Evolutionary conservation across 192 early-diverging fungal genomes (phyloP).

Genomic region (Allomyces arbusculus): DNA sequence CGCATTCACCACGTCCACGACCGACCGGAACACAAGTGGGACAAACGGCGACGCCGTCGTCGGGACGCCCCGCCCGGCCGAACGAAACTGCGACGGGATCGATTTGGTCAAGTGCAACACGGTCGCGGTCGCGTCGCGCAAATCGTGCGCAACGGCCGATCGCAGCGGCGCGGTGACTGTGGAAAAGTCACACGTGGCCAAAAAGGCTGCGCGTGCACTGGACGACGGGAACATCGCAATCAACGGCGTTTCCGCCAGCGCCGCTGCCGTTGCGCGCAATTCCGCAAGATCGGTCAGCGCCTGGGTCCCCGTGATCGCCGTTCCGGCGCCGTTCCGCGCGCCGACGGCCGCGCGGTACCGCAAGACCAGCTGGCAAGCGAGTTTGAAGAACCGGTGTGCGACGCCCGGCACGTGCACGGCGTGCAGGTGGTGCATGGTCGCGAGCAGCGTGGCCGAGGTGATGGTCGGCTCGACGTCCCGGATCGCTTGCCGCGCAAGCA

Average conservation of each 20-base stretch:
- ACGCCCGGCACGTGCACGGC: background rate
- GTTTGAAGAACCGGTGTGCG: background rate
- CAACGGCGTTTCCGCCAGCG: background rate
- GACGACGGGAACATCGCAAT: too few relatives aligned
- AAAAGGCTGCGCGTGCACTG: background rate
- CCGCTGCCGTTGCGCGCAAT: background rate
- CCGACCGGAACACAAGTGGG: background rate
- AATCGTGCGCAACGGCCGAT: background rate
- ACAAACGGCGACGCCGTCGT: background rate
- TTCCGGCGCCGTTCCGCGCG: background rate
- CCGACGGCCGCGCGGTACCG: background rate
- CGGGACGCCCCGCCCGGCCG: background rate
- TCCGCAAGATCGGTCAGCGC: background rate
- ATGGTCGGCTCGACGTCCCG: background rate
- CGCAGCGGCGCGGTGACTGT: background rate
- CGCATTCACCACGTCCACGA: background rate
- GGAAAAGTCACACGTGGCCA: background rate
- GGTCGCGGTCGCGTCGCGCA: background rate
- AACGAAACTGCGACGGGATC: background rate
- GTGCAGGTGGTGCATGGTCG: background rate
- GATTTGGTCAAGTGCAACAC: background rate
- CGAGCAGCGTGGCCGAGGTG: background rate
- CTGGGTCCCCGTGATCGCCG: background rate
- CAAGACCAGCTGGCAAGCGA: background rate
- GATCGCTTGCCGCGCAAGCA: background rate